phyloP scores from a whole-genome alignment of 164 flowering plant species.

The Berberis vulgaris region DNA sequence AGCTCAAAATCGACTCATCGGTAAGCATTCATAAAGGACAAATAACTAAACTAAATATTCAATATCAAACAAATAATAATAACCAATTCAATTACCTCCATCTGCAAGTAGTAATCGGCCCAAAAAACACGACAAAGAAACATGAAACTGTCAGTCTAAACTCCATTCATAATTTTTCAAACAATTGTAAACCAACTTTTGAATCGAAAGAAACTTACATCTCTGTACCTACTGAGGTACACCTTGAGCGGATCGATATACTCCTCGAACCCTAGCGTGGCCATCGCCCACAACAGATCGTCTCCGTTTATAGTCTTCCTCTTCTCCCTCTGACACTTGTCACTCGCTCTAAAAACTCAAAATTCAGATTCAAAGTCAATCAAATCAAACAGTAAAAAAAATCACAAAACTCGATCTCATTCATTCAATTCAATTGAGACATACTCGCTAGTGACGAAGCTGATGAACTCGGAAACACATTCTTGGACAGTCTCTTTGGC shows the following conservation, averaged over 20 bases:
- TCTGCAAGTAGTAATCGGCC: constrained; percentile 12
- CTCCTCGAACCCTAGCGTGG: constrained; percentile 66
- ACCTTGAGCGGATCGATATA: constrained; percentile 60
- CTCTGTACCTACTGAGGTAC: constrained; percentile 54
- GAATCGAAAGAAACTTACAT: constrained; percentile 24
- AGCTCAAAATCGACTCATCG: neutral
- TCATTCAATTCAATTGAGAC: neutral
- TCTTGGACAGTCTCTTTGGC: constrained; percentile 42
- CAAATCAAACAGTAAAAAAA: neutral
- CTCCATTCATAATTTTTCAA: neutral
- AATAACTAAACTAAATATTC: neutral
- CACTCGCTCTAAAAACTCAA: constrained; percentile 50
- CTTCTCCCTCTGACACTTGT: constrained; percentile 74
- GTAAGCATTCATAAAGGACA: neutral
- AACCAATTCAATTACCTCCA: constrained; percentile 20
- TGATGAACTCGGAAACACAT: constrained; percentile 38
- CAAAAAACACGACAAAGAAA: neutral
- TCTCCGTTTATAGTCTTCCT: constrained; percentile 76
- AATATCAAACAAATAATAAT: neutral
- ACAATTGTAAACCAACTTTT: too few relatives aligned
- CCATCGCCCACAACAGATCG: constrained; percentile 78
- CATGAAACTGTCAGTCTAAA: neutral
- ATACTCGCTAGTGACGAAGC: constrained; percentile 40
- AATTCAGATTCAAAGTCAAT: neutral
- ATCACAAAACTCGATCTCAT: neutral